Base-by-base conservation (phyloP, 306 rosid species). In the Sphenostylis stenocarpa region DNA sequence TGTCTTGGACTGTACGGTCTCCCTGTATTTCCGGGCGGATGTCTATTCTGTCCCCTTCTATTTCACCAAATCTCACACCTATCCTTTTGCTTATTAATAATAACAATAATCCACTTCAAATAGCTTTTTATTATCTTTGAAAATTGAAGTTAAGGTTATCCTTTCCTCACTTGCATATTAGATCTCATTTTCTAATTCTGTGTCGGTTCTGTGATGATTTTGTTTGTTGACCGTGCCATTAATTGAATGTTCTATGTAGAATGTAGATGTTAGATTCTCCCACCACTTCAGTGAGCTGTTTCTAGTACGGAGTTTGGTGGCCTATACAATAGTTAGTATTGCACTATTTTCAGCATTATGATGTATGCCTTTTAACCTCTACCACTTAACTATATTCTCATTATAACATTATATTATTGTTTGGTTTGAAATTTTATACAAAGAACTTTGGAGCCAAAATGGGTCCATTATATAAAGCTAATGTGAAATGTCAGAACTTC, bases 21-120 rank as follows among this genome's bases (percentile, higher is more conserved):
- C 89, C 94, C 94, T 85, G 88, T 82, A 86, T 93, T 87, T 89
- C 75, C 96, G 96, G 96, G 85, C 64, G 94, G 91, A 87, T 90
- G 97, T 89, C 94, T 85, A 89, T 87, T 87, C 85, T 90, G 94
- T 90, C 96, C 92, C 88, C 88, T 77, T 90, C 84, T 82, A 77
- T 91, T 81, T 80, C 84, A 67, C 80, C 87, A 89, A 89, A 80
- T 89, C 90, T 83, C 96, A 85, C 88, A 73, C 76, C 3, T 82
- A 84, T 74, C 89, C 73, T 41, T 79, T 36, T 73, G 45, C 75
- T 70, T 62, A 21, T 23, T 49, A 17, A 9, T 38, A 38, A 38
- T 38, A 16, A 5, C 5, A 31, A 21, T 67, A 45, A 21, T 14
- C 7, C 8, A 5, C 14, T 33, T 43, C 23, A 38, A 41, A 20